Conservation (phyloP, 805 yeast species). For the Saccharomycopsis malanga region DNA sequence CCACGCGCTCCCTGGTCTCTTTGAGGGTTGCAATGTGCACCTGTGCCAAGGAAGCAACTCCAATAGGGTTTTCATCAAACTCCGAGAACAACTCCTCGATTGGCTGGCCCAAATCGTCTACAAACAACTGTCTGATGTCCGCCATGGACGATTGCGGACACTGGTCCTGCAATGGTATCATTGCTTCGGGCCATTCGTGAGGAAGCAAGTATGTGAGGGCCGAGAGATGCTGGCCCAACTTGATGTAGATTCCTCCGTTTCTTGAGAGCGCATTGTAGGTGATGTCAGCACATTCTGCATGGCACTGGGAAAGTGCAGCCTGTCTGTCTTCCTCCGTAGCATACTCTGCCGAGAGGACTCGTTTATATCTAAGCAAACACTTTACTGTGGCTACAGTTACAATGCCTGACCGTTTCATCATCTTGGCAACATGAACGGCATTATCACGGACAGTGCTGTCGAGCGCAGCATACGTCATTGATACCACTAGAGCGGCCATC, state of each 20-base stretch:
- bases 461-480: constrained; percentile 28
- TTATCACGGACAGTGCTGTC: constrained; percentile 33
- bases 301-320: constrained; percentile 57
- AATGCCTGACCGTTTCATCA: constrained; percentile 48
- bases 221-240: constrained; percentile 88
- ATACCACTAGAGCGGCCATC: constrained; percentile 1
- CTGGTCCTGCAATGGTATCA: constrained; percentile 85
- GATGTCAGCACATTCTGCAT: constrained; percentile 65
- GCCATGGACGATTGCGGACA: constrained; percentile 77
- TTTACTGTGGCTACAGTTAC: constrained; percentile 62
- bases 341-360: constrained; percentile 41
- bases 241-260: constrained; percentile 91
- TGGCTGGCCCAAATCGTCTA: constrained; percentile 52
- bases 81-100: constrained; percentile 58
- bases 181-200: constrained; percentile 88
- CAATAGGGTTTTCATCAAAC: constrained; percentile 73
- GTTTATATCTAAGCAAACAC: constrained; percentile 67
- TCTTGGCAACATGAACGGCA: constrained; percentile 31
- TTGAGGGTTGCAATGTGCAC: constrained; percentile 74
- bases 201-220: constrained; percentile 92
- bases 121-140: constrained; percentile 62
- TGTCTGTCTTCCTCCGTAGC: constrained; percentile 38
- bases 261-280: constrained; percentile 72
- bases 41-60: constrained; percentile 94
- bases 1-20: constrained; percentile 62